Base-by-base conservation (phyloP, 495 filamentous ascomycete species). In the Tuber melanosporum region DNA sequence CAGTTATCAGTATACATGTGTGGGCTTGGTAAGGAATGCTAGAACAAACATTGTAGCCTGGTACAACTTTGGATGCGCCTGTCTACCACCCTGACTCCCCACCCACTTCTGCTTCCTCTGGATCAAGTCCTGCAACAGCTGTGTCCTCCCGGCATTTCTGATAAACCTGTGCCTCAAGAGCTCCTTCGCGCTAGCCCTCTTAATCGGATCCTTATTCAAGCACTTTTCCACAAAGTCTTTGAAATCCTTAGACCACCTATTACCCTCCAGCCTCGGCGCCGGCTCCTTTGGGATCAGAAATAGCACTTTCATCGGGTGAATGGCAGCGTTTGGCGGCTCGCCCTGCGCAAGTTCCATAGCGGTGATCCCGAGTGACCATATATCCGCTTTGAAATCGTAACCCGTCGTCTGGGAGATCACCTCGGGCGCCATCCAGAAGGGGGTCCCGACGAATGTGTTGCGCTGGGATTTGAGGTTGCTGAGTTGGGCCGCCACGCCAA, bases 371-470 rank as follows among this genome's bases (percentile, higher is more conserved):
- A 99, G 86, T 41, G 96, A 98, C 95, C 95, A 99, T 75, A 99
- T 97, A 83, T 99, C 95, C 9, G 95, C 96, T 86, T 98, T 99
- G 85, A 97, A 94, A 82, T 98, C 95, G 85, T 99, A 99, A 62
- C 95, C 95, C 73, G 93, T 95, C 83, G 97, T 94, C 86, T 97
- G 97, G 7, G 81, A 80, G 85, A 99, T 99, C 45, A 99, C 95
- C 84, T 99, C 95, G 14, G 95, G 95, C 7, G 95, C 95, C 95
- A 99, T 99, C 95, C 95, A 99, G 85, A 98, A 99, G 0, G 95
- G 95, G 3, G 95, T 98, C 20, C 95, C 95, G 39, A 99, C 95
- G 83, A 99, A 99, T 0, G 95, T 99, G 82, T 98, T 99, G 85
- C 97, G 97, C 86, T 98, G 97, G 41, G 96, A 97, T 93, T 98